A percentile compares a stretch with the other conserved stretches of the same genome.
Evolutionary conservation across 2,329 filamentous ascomycete genomes (phyloP).

Genomic region (Hawksworthiomyces lignivorus): DNA sequence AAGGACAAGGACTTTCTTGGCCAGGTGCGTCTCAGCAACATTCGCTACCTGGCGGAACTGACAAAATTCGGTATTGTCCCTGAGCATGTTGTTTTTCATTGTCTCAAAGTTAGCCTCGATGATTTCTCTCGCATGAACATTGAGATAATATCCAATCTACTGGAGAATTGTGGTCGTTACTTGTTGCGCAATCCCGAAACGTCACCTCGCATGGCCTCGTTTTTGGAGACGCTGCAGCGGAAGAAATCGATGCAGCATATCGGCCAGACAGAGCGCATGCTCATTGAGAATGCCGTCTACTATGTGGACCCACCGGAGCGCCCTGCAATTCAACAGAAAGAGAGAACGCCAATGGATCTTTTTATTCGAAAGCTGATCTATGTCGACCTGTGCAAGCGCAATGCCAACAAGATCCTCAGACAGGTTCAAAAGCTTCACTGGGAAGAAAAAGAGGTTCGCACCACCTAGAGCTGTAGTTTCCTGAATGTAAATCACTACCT

Average conservation of each 20-base stretch:
- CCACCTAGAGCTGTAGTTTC: background rate
- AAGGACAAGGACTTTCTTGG: slow-evolving; percentile 97
- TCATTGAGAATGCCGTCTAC: slow-evolving; percentile 96
- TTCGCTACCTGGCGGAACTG: slow-evolving; percentile 93
- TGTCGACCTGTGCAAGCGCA: slow-evolving; percentile 86
- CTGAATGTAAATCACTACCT: no score
- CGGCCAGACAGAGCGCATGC: slow-evolving; percentile 92
- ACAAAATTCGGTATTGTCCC: slow-evolving; percentile 98
- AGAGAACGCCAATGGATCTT: slow-evolving; percentile 84
- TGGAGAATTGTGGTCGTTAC: slow-evolving; percentile 95
- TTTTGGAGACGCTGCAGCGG: slow-evolving; percentile 86
- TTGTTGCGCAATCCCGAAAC: slow-evolving; percentile 88
- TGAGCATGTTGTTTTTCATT: slow-evolving; percentile 98
- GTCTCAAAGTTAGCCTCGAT: slow-evolving; percentile 92
- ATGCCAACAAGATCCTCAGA: slow-evolving; percentile 87
- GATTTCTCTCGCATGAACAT: slow-evolving; percentile 99
- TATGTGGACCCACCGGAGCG: slow-evolving; percentile 94
- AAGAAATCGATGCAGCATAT: slow-evolving; percentile 96
- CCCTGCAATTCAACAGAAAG: slow-evolving; percentile 92
- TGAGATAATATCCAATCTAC: slow-evolving; percentile 90
- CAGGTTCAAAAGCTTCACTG: slow-evolving; percentile 93
- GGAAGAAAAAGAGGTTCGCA: slow-evolving; percentile 74
- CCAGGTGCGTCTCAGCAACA: slow-evolving; percentile 86
- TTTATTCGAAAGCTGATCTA: slow-evolving; percentile 93
- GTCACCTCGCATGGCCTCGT: slow-evolving; percentile 84